Conservation (phyloP, 306 rosid genomes). For the Purshia tridentata region DNA sequence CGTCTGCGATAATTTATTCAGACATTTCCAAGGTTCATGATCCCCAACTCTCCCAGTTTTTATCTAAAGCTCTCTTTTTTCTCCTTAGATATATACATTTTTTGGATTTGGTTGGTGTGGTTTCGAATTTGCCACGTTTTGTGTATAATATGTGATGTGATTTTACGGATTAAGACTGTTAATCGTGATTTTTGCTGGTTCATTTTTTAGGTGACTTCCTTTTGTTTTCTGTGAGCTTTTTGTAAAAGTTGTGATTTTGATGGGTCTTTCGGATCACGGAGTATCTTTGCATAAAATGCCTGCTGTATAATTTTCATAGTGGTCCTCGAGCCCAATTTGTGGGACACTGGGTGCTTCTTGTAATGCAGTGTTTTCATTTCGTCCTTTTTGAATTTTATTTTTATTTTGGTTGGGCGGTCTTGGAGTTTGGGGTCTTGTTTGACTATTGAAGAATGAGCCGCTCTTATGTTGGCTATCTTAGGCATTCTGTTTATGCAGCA, state of each 20-base stretch:
- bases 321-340: not conserved
- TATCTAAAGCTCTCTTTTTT: not conserved
- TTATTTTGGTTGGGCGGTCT: conserved; percentile 1
- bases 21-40: conserved; percentile 68
- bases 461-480: conserved; percentile 51
- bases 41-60: conserved; percentile 11
- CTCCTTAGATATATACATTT: not conserved
- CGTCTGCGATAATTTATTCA: conserved; percentile 74
- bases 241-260: conserved; percentile 24
- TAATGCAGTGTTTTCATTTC: not conserved
- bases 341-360: not conserved
- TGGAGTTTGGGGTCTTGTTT: conserved; percentile 20
- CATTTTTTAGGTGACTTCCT: not conserved
- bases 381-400: not conserved
- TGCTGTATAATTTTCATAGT: not conserved
- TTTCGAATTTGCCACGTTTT: conserved; percentile 32
- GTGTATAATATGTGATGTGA: not conserved
- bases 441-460: conserved; percentile 30
- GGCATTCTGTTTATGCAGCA: conserved; percentile 58
- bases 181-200: conserved; percentile 26
- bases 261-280: conserved; percentile 26
- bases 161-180: conserved; percentile 28
- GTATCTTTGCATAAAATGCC: conserved; percentile 23
- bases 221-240: conserved; percentile 33
- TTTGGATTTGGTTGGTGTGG: conserved; percentile 18